phyloP scores from a whole-genome alignment of 495 filamentous ascomycete genomes.

The Lineolata rhizophorae region DNA sequence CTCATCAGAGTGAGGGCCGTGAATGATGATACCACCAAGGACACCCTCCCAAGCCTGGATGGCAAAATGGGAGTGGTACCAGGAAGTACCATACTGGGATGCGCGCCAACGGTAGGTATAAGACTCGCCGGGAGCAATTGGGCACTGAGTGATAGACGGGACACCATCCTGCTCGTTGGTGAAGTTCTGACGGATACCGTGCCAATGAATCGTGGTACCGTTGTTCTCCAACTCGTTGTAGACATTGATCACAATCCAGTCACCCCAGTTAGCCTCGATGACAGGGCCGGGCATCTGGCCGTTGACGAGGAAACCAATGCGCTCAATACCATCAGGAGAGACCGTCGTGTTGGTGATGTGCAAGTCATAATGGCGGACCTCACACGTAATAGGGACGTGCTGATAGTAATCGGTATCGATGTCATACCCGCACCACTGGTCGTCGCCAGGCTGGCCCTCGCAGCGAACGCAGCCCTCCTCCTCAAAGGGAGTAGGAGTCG shows the following conservation, averaged over 20 bases:
- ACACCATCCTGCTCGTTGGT: constrained; percentile 25
- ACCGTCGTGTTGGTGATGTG: constrained; percentile 15
- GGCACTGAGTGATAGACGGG: constrained; percentile 22
- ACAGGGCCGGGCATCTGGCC: constrained; percentile 17
- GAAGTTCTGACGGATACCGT: constrained; percentile 27
- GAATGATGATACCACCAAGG: constrained; percentile 16
- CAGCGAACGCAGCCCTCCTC: constrained; percentile 16
- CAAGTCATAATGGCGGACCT: constrained; percentile 12
- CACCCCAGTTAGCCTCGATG: constrained; percentile 19
- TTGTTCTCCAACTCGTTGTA: constrained; percentile 16
- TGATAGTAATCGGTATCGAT: constrained; percentile 16
- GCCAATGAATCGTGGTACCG: constrained; percentile 27
- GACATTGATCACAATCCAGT: constrained; percentile 15
- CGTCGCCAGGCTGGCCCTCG: constrained; percentile 13
- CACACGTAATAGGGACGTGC: constrained; percentile 16
- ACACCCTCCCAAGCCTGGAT: constrained; percentile 19
- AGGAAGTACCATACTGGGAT: constrained; percentile 14
- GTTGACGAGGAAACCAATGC: constrained; percentile 14
- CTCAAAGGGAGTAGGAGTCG: no score
- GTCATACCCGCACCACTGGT: constrained; percentile 15
- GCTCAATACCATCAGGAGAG: constrained; percentile 15
- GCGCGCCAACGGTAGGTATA: constrained; percentile 15
- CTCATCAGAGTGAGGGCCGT: constrained; percentile 13
- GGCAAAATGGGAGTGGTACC: constrained; percentile 19
- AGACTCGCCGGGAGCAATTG: constrained; percentile 18